Evolutionary conservation across 2,329 filamentous ascomycete genomes (phyloP).

Genomic region (Lasiodiplodia sp.): DNA sequence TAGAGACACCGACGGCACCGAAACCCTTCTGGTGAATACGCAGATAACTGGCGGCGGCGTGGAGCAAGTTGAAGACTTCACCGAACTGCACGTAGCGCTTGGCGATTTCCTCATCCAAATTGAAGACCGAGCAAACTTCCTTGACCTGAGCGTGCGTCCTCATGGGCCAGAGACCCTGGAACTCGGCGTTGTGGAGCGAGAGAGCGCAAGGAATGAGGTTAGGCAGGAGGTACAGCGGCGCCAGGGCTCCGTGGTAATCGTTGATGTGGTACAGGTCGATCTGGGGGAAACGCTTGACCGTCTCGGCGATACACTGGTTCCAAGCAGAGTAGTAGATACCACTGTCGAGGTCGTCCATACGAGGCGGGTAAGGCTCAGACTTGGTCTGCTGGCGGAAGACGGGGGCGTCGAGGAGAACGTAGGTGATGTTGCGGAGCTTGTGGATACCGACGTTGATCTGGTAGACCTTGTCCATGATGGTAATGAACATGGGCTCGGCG

Average conservation of each 20-base stretch:
- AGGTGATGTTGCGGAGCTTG: constrained; percentile 69
- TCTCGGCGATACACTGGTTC: constrained; percentile 73
- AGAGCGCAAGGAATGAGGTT: constrained; percentile 68
- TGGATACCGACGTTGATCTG: constrained; percentile 71
- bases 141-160: constrained; percentile 57
- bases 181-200: constrained; percentile 73
- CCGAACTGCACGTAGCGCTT: constrained; percentile 71
- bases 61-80: constrained; percentile 72
- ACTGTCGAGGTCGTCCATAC: constrained; percentile 74
- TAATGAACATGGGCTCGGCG: constrained; percentile 68
- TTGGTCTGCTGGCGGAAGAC: constrained; percentile 71
- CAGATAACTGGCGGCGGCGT: constrained; percentile 71
- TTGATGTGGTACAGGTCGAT: constrained; percentile 72
- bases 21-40: constrained; percentile 72
- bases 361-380: constrained; percentile 69
- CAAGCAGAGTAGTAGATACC: constrained; percentile 71
- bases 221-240: constrained; percentile 70
- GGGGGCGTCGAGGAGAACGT: constrained; percentile 71
- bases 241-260: constrained; percentile 68
- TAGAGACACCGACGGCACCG: constrained; percentile 71
- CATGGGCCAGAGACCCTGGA: constrained; percentile 73
- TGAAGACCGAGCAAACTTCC: constrained; percentile 67
- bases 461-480: constrained; percentile 66
- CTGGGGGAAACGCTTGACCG: constrained; percentile 64
- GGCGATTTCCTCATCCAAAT: constrained; percentile 64